phyloP scores from a whole-genome alignment of 306 rosid genomes.

The Castanospermum australe region DNA sequence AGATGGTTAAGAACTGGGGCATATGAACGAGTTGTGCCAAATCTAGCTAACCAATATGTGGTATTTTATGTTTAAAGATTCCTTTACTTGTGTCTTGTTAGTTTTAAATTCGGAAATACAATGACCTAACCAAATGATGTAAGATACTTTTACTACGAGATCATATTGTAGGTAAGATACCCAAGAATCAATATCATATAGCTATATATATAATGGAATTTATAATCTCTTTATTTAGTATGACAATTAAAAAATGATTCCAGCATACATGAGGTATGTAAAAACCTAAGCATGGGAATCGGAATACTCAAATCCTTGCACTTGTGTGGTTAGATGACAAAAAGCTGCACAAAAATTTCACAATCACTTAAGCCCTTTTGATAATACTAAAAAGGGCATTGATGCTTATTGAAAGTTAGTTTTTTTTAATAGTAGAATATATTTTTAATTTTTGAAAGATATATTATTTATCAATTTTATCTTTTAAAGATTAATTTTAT shows the following conservation, averaged over 20 bases:
- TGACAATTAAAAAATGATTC: neutral
- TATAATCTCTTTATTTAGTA: neutral
- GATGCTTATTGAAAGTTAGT: constrained; percentile 7
- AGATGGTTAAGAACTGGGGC: constrained; percentile 10
- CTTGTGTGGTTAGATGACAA: neutral
- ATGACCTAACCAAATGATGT: neutral
- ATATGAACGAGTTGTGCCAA: constrained; percentile 20
- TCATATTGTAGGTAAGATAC: neutral
- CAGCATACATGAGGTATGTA: neutral
- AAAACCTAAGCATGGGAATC: neutral
- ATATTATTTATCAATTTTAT: too few relatives aligned
- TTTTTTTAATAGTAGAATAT: too few relatives aligned
- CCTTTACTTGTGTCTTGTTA: constrained; percentile 16
- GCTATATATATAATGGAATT: neutral
- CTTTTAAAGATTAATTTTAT: too few relatives aligned
- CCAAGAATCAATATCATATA: neutral
- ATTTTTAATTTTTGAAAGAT: too few relatives aligned
- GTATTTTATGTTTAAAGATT: neutral
- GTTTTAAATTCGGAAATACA: constrained; percentile 19
- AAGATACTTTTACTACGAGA: neutral
- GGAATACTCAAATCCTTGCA: neutral
- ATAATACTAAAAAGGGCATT: neutral
- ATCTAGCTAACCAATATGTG: constrained; percentile 26
- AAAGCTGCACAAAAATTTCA: neutral
- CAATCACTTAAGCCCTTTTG: neutral